Base-by-base conservation (phyloP, 2,329 filamentous ascomycete species). In the Sclerotinia nivalis region DNA sequence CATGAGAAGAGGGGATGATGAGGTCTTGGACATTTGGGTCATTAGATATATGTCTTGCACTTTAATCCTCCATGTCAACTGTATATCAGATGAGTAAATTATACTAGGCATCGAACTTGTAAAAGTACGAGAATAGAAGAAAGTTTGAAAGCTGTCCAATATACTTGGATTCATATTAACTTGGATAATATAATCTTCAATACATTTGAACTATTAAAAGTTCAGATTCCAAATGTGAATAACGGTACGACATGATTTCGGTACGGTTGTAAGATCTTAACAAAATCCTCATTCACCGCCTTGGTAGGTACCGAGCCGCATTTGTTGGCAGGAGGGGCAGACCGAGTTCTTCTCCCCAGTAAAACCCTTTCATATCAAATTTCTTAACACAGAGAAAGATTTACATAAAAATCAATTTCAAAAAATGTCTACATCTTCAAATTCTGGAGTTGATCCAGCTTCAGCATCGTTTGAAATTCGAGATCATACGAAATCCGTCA, bases 361-460 rank as follows among this genome's bases (percentile, higher is more conserved):
- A 64, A 64, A 64, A 64, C 45, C 45, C 45, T 25, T 50, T 25
- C 60, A 50, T 43, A 43, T 45, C 56, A 50, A 15, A 50, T 64
- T 64, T 64, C 12, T 13, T 50, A 25, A 64, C 40, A 52, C 28
- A 50, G 37, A 37, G 40, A 69, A 52, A 64, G 58, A 43, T 45
- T 52, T 43, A 43, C 25, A 34, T 31, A 55, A 34, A 43, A 64
- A 28, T 25, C 20, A 25, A 25, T 55, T 45, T 40, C 58, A 55
- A 62, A 66, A 34, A 34, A 69, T 69, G 67, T 55, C 67, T 50
- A 77, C 76, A 73, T 72, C 73, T 73, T 62, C 74, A 60, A 70
- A 71, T 71, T 65, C 71, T 60, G 62, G 62, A 68, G 70, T 69
- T 70, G 71, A 76, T 60, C 43, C 71, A 67, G 68, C 52, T 55